These are phyloP conservation scores for Aspergillus tubingensis DNA, from an alignment of 2,329 filamentous ascomycete genomes.

Conservation along the genomic window DNA sequence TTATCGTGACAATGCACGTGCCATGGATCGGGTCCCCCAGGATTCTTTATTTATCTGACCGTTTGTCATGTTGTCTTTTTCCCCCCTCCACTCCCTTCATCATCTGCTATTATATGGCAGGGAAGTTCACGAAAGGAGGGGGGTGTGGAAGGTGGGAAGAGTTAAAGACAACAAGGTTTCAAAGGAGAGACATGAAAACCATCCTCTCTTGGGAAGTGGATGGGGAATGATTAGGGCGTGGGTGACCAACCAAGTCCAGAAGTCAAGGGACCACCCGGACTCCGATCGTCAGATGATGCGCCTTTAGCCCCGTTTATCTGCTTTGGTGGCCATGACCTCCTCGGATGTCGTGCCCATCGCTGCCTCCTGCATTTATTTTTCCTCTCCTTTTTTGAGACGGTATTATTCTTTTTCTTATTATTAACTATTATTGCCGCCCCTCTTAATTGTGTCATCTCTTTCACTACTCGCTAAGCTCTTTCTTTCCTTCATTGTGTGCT, in stretches of 20 bases:
- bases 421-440: no score
- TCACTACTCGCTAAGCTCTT: no score
- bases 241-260: neutral
- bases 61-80: no score
- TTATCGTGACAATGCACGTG: neutral
- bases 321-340: neutral
- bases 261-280: neutral
- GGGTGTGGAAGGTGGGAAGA: neutral
- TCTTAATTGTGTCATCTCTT: no score
- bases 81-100: neutral
- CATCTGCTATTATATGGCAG: neutral
- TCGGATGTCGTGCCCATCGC: slow-evolving; percentile 1
- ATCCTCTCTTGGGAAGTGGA: neutral
- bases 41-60: slow-evolving; percentile 3
- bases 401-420: no score
- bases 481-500: no score
- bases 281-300: slow-evolving; percentile 4
- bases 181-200: neutral
- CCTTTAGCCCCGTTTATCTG: neutral
- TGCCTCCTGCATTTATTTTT: neutral
- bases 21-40: neutral
- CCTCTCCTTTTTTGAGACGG: neutral
- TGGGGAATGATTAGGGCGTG: neutral
- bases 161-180: no score
- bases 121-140: neutral